phyloP scores from a whole-genome alignment of 2,329 filamentous ascomycete genomes.

The Pyrenochaeta sp. region DNA sequence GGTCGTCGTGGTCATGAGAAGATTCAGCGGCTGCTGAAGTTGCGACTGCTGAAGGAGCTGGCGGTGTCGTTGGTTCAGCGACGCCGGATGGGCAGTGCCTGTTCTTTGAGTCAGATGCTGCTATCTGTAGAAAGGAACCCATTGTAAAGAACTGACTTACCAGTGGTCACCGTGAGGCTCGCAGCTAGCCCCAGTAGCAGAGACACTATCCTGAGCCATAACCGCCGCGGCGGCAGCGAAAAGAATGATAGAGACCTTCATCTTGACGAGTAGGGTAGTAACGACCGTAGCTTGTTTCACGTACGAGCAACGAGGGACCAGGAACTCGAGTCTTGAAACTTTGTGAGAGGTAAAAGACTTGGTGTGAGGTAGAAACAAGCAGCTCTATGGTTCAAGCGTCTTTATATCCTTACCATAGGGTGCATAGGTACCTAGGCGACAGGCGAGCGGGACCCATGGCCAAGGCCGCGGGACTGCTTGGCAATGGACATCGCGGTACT shows the following conservation, averaged over 20 bases:
- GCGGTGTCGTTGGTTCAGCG: conserved; percentile 19
- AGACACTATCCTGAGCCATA: conserved; percentile 25
- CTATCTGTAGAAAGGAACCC: background rate
- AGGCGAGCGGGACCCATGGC: conserved; percentile 21
- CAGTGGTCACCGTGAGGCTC: conserved; percentile 24
- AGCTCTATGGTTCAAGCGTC: conserved; percentile 1
- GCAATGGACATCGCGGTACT: conserved; percentile 38
- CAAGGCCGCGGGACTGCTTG: conserved; percentile 36
- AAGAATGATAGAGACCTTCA: conserved; percentile 30
- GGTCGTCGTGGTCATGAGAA: conserved; percentile 11
- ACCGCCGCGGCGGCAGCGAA: conserved; percentile 22
- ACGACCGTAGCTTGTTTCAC: conserved; percentile 7
- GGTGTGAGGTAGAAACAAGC: conserved; percentile 3
- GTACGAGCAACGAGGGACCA: background rate
- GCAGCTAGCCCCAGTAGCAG: conserved; percentile 16
- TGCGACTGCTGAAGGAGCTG: conserved; percentile 10
- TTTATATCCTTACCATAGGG: conserved; percentile 17
- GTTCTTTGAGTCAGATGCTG: background rate
- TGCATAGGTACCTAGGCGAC: conserved; percentile 4
- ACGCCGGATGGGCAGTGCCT: conserved; percentile 24
- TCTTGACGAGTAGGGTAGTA: conserved; percentile 11
- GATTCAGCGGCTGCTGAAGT: too few species aligned
- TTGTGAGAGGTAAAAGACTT: conserved; percentile 2
- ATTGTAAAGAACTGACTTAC: background rate
- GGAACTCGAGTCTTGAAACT: background rate